Evolutionary conservation across 306 rosid species (phyloP), one percentile per base, ranked within the genome.

Genomic region (Trichosanthes truncata): DNA sequence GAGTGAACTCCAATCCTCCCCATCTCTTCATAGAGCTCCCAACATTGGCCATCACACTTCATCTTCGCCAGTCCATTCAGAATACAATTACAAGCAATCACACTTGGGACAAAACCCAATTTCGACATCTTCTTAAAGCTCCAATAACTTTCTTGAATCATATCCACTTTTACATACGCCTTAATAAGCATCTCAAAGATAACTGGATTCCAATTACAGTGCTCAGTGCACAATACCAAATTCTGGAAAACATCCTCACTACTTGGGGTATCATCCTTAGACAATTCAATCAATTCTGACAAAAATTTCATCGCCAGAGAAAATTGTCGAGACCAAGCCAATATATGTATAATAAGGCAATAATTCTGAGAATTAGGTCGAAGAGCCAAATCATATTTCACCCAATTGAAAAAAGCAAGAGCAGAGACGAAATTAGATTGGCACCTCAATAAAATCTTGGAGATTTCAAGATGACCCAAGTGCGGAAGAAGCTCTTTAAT

Each of bases 1-100:
- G 95, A 85, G n/a, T 86, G 95, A 31, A 92, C 80, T 72, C 97
- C 97, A 79, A 92, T 84, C 77, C 86, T 89, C 53, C 89, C 92
- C 98, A 94, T 94, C 76, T 92, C 95, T 76, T 89, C 95, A 79
- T 92, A 92, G 0, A 94, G 93, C 76, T 85, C 85, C 98, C 98
- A 94, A 78, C 97, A 94, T 10, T 86, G 82, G 67, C 51, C 87
- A 81, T 84, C 79, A 21, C 83, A 78, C 78, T 87, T 84, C 82
- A 81, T 65, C 88, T 80, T 89, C 59, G 82, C 87, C 77, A 94
- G 83, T 9, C 93, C 94, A 85, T 85, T 87, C 38, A 94, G 52
- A 57, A 94, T 81, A 81, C 81, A 74, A 84, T 94, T 94, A 75
- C 97, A 94, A 20, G 90, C 87, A 80, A 90, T 51, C 52, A 89